Evolutionary conservation across 139 green algal genomes (phyloP), one percentile per base, ranked within the genome.

Genomic region (Picochlorum sp.): DNA sequence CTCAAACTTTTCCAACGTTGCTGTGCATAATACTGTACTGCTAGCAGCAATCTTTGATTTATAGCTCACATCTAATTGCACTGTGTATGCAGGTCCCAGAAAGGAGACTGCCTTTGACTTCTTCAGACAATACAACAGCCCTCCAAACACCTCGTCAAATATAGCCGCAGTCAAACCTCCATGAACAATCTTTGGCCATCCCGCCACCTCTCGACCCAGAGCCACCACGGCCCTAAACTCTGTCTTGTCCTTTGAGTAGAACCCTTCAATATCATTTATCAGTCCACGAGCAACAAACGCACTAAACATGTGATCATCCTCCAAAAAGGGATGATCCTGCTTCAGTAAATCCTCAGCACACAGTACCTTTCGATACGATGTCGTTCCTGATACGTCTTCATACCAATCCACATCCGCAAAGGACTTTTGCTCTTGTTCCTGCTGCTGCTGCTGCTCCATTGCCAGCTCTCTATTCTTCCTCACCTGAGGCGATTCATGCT

Each of bases 91-190:
- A 21, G 61, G 30, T 10, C 61, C 68, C 61, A 62, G 76, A 23
- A 73, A 72, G 47, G 21, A 30, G 2, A 67, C 41, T 4, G 24
- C 59, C 16, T 21, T 46, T 34, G n/a, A 30, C 58, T 79, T 46
- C 61, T 74, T 81, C 9, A 84, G 64, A 5, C 66, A 51, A 56
- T 72, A 80, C 13, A 82, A 56, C 21, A 82, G 49, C 32, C 77
- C 73, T 13, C 86, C 85, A 32, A 91, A 77, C 1, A 75, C 73
- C 56, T 92, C 86, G 71, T 92, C 86, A 21, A 92, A 73, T 23
- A 92, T 80, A 4, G 86, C 85, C 13, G 85, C 83, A 13, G 86
- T 92, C 18, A 85, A 63, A 3, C 84, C 84, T 11, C 84, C 84
- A 59, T 90, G 84, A 4, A 90, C 83, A 3, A 86, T 78, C n/a